phyloP scores from a whole-genome alignment of 306 rosid genomes.

The Erythrophleum fordii region DNA sequence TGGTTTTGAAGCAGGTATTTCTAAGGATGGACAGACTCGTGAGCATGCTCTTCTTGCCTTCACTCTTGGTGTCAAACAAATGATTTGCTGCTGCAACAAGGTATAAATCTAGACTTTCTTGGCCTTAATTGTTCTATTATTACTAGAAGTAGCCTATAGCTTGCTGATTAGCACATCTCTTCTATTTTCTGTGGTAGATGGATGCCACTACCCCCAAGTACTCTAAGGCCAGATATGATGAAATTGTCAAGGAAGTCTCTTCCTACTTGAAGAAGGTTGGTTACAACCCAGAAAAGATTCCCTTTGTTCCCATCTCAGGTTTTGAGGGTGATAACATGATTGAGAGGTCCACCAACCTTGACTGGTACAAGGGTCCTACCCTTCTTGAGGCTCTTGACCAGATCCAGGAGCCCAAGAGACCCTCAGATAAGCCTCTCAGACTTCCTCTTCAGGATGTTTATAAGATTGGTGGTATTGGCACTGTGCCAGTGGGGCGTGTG shows the following conservation, averaged over 20 bases:
- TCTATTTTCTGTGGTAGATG: conserved; percentile 32
- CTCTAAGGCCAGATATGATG: conserved; percentile 58
- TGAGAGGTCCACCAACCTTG: conserved; percentile 61
- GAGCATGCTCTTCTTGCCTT: no score
- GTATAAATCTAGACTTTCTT: not conserved
- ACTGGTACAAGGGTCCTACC: conserved; percentile 60
- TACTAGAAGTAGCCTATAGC: no score
- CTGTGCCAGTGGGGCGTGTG: conserved; percentile 52
- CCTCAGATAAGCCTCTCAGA: conserved; percentile 52
- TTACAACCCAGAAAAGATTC: conserved; percentile 63
- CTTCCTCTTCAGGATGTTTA: conserved; percentile 54
- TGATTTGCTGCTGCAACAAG: conserved; percentile 53
- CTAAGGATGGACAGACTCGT: no score
- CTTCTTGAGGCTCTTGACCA: conserved; percentile 56
- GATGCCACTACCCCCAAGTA: conserved; percentile 71
- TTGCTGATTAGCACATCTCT: not conserved
- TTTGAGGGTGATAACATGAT: conserved; percentile 56
- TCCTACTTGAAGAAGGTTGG: conserved; percentile 72
- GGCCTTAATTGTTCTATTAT: not conserved
- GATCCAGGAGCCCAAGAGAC: conserved; percentile 49
- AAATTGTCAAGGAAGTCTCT: conserved; percentile 54
- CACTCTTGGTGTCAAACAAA: no score
- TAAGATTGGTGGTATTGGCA: conserved; percentile 58
- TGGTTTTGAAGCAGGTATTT: no score
- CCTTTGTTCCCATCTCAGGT: conserved; percentile 65